Conservation (phyloP, 352 stramenopile genomes). For the Phytophthora crassamura region DNA sequence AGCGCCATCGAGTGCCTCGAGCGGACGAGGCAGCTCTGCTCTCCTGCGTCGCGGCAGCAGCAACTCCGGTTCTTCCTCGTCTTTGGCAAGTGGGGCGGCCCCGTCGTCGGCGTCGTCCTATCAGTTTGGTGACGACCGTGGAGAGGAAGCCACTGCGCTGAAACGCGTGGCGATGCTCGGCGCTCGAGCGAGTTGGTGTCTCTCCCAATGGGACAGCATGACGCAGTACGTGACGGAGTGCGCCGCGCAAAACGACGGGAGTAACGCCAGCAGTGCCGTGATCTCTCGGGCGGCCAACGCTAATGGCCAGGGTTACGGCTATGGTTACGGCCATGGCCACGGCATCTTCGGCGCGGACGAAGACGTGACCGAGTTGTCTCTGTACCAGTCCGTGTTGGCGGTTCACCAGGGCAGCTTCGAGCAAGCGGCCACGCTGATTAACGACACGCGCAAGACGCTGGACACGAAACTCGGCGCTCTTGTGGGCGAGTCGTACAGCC, state of each 20-base stretch:
- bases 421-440: constrained; percentile 91
- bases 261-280: constrained; percentile 22
- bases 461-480: constrained; percentile 96
- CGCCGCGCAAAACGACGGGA: constrained; percentile 33
- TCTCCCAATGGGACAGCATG: constrained; percentile 87
- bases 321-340: constrained; percentile 37
- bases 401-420: constrained; percentile 95
- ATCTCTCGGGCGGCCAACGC: constrained; percentile 33
- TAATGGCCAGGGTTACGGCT: constrained; percentile 33
- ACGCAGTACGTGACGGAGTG: constrained; percentile 77
- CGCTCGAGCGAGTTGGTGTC: constrained; percentile 85
- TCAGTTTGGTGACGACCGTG: constrained; percentile 43
- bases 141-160: constrained; percentile 51
- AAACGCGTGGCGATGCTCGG: constrained; percentile 83
- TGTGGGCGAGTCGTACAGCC: constrained; percentile 96
- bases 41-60: constrained; percentile 45
- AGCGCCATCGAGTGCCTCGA: constrained; percentile 10
- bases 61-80: constrained; percentile 44
- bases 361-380: constrained; percentile 53
- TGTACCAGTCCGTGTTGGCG: constrained; percentile 92
- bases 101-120: constrained; percentile 27
- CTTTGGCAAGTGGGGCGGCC: constrained; percentile 19
- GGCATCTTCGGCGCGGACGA: constrained; percentile 42
- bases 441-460: constrained; percentile 93
- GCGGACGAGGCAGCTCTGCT: constrained; percentile 8